Base-by-base conservation (phyloP, 2,329 filamentous ascomycete genomes). In the Phaeosphaeria sp. region DNA sequence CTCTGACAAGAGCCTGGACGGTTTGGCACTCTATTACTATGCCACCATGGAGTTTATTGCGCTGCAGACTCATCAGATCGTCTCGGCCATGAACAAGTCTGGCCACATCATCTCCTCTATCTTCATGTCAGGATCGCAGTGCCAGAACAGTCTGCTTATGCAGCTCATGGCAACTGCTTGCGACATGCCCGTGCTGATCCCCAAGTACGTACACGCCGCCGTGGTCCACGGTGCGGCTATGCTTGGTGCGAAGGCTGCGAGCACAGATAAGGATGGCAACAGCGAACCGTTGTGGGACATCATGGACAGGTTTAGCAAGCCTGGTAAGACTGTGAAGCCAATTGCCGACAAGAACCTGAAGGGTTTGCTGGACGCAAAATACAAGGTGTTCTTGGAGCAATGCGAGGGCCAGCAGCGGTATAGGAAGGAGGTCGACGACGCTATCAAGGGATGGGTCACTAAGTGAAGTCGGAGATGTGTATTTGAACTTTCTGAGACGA, bases 71-170 rank as follows among this genome's bases (percentile, higher is more conserved):
- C 89, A 91, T 57, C 95, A 99, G 78, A 99, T 99, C 70, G 86
- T 99, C 63, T 90, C 96, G 71, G 86, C 90, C 36, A 97, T 99
- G 93, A 99, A 98, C 83, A 82, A 86, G 47, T 84, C 92, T 1
- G 95, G 95, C 9, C 95, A 99, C 80, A 83, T 86, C 66, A 93
- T 99, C 77, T 88, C 85, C 49, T 94, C 90, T 63, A 97, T 99
- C 79, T 99, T 98, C 86, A 98, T 99, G 95, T 97, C 92, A 4
- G 95, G 95, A 60, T 96, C 92, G 11, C 95, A 98, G 78, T 99
- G 95, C 82, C 93, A 97, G 79, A 99, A 99, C 78, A 87, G 90
- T 33, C 87, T 98, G 59, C 84, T 99, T 54, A 97, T 99, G 89
- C 86, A 88, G 56, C 87, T 99, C 17, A 90, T 99, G 68, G 93